Base-by-base conservation (phyloP, 805 yeast genomes). In the Wickerhamiella allomyrinae region DNA sequence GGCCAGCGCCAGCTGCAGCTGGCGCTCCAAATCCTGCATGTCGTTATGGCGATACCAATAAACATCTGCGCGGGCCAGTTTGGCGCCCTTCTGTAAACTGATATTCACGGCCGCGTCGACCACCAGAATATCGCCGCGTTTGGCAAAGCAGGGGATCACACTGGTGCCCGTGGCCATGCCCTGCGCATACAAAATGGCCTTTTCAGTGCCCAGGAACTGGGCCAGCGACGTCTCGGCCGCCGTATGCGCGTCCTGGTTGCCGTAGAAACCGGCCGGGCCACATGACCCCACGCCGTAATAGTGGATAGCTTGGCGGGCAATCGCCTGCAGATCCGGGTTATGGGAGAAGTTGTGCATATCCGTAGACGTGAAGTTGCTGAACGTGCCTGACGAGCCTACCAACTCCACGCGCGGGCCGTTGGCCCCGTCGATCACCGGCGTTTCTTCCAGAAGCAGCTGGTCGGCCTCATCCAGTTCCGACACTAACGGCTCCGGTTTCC, bases 241-340 rank as follows among this genome's bases (percentile, higher is more conserved):
- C 42, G 76, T 77, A 57, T 91, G 98, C 35, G 78, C 85, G 57
- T 86, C 95, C 61, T 86, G 95, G 46, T 86, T 81, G 47, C 98
- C 98, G 60, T 87, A 91, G 55, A 91, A 91, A 43, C 94, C 94
- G 34, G 96, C 94, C 5, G 98, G 97, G 33, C 97, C 95, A 67
- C 98, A 91, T 1, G 96, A 89, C 49, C 98, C 98, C 40, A 91
- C 96, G 57, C 98, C 98, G 45, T 80, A 76, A 44, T 68, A 67
- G 37, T 67, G 66, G 46, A 91, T 76, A 19, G 75, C 68, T 23
- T 65, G 58, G 41, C 73, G 69, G 4, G 86, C 85, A 10, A 67
- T 70, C 17, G 66, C 59, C 41, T 65, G 65, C 31, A 85, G 66
- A 13, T 48, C 57, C 17, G 61, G 60, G 50, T 71, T 62, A 25